Base-by-base conservation (phyloP, 139 green algal genomes). In the Chlamydomonas incerta region DNA sequence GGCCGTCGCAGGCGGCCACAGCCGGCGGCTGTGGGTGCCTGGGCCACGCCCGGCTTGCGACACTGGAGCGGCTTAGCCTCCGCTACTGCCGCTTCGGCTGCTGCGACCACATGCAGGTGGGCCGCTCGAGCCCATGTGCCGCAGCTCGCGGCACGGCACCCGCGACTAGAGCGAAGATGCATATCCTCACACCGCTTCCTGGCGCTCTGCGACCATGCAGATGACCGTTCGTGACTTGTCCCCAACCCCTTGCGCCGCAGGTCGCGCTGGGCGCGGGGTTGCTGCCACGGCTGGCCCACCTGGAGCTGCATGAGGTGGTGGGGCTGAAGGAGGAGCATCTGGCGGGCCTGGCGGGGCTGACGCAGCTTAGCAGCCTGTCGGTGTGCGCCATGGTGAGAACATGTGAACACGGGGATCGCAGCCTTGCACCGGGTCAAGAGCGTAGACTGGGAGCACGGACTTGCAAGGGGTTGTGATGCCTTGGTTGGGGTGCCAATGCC, bases 331-430 rank as follows among this genome's bases (percentile, higher is more conserved):
- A 58, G 28, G 24, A 55, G 28, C 34, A 72, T 24, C 35, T 72
- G 58, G 9, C 34, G 20, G 74, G 26, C 5, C 74, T 82, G 58
- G 58, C 13, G 24, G 58, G 31, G 10, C 74, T 82, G 33, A 72
- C 58, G 6, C 24, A 21, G 33, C 60, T 82, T 1, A 72, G 57
- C 5, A 37, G 15, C 23, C 74, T 82, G 58, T 58, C 58, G 15
- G 58, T 82, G 35, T 35, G 58, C 14, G 74, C 74, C n/a, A 29
- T 72, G 74, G 74, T 82, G 33, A 82, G 74, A 18, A 31, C n/a
- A n/a, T n/a, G n/a, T n/a, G n/a, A n/a, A n/a, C n/a, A n/a, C n/a
- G n/a, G n/a, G n/a, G n/a, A n/a, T n/a, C n/a, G n/a, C n/a, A n/a
- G n/a, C n/a, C n/a, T n/a, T n/a, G n/a, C n/a, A n/a, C n/a, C n/a